Evolutionary conservation across 1,284 basidiomycete species (phyloP).

Genomic region (Cutaneotrichosporon arboriforme): DNA sequence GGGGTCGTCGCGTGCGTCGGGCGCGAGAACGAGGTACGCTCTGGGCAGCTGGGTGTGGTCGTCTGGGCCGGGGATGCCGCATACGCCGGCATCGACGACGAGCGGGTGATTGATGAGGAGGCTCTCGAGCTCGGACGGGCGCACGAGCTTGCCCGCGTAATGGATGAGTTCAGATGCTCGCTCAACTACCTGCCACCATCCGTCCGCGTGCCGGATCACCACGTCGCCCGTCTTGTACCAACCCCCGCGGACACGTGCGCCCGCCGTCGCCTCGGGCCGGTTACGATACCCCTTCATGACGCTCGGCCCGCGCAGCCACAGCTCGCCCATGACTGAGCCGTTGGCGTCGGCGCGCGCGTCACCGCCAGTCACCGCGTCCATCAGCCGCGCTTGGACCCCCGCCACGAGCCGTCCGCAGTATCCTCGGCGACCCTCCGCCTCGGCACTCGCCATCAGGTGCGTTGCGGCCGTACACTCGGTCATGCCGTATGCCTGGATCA

Average conservation of each 20-base stretch:
- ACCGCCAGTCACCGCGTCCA: slow-evolving; percentile 46
- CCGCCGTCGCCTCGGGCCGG: slow-evolving; percentile 59
- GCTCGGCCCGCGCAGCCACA: slow-evolving; percentile 67
- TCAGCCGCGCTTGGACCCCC: slow-evolving; percentile 69
- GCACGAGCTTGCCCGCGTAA: slow-evolving; percentile 60
- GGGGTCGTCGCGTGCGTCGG: neutral
- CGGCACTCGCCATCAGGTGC: slow-evolving; percentile 23
- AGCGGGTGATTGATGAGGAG: slow-evolving; percentile 65
- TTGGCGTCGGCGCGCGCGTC: slow-evolving; percentile 54
- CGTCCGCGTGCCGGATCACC: slow-evolving; percentile 58
- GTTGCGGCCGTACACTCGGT: slow-evolving; percentile 50
- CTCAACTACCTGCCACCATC: slow-evolving; percentile 50
- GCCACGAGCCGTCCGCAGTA: slow-evolving; percentile 68
- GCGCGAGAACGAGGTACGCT: slow-evolving; percentile 3
- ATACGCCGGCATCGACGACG: slow-evolving; percentile 64
- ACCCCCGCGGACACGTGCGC: slow-evolving; percentile 49
- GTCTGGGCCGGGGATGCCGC: slow-evolving; percentile 58
- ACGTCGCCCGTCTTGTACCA: slow-evolving; percentile 86
- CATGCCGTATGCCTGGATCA: slow-evolving; percentile 49
- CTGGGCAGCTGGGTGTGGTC: slow-evolving; percentile 55
- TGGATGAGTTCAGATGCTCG: slow-evolving; percentile 74
- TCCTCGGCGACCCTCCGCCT: slow-evolving; percentile 50
- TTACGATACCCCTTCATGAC: slow-evolving; percentile 69
- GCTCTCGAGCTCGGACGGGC: slow-evolving; percentile 61
- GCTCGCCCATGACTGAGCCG: slow-evolving; percentile 62